Conservation (phyloP, 768 basidiomycete species). For the Tricholoma terreum region DNA sequence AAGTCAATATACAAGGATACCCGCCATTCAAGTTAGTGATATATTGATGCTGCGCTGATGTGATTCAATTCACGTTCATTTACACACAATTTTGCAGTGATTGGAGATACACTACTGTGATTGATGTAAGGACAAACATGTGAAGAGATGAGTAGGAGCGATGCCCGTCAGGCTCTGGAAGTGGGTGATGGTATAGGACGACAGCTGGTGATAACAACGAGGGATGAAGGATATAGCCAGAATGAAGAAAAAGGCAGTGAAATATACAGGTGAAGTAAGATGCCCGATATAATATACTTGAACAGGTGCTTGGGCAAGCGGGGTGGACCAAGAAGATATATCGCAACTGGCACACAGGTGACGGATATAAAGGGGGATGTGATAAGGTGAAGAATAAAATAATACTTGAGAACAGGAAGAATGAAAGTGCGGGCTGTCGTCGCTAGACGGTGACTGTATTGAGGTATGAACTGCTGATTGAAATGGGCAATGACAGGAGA, state of each 20-base stretch:
- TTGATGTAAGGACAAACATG: slow-evolving; percentile 17
- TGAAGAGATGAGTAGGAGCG: slow-evolving; percentile 11
- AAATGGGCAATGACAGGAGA: slow-evolving; percentile 38
- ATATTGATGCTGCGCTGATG: no score
- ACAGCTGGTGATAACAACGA: slow-evolving; percentile 20
- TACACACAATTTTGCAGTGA: no score
- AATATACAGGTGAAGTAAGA: slow-evolving; percentile 37
- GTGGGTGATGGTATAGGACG: slow-evolving; percentile 12
- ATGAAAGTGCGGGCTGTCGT: slow-evolving; percentile 49
- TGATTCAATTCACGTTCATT: slow-evolving; percentile 15
- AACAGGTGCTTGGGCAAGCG: slow-evolving; percentile 10
- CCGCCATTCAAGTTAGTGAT: no score
- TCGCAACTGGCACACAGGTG: slow-evolving; percentile 25
- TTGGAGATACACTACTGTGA: slow-evolving; percentile 2
- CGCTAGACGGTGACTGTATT: slow-evolving; percentile 41
- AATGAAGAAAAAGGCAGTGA: slow-evolving; percentile 32
- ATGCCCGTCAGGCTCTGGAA: slow-evolving; percentile 20
- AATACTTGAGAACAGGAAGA: slow-evolving; percentile 57
- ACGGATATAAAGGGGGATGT: slow-evolving; percentile 33
- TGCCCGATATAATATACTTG: slow-evolving; percentile 20
- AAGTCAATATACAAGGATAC: no score
- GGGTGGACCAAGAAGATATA: slow-evolving; percentile 32
- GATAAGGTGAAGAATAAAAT: slow-evolving; percentile 87
- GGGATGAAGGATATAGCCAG: slow-evolving; percentile 19
- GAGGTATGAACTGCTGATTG: slow-evolving; percentile 30